These are phyloP conservation scores for Penicillium thymicola DNA, from an alignment of 2,329 filamentous ascomycete species.

Conservation along the genomic window DNA sequence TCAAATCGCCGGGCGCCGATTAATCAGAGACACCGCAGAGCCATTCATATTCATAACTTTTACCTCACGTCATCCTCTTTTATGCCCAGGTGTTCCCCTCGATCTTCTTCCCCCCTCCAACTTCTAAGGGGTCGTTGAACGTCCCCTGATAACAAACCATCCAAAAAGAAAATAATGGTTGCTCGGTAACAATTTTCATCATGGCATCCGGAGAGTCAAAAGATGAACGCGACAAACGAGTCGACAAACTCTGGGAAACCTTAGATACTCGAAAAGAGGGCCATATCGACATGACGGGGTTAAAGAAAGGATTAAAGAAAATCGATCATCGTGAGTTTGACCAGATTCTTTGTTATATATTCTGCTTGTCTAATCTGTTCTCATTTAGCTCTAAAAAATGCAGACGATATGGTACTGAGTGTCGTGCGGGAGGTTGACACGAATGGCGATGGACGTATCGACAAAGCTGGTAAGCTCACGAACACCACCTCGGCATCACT, in stretches of 20 bases:
- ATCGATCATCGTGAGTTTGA: slow-evolving; percentile 80
- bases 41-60: slow-evolving; percentile 3
- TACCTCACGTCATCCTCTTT: slow-evolving; percentile 18
- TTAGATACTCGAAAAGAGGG: slow-evolving; percentile 75
- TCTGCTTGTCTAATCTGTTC: slow-evolving; percentile 21
- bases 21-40: slow-evolving; percentile 25
- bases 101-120: slow-evolving; percentile 4
- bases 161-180: slow-evolving; percentile 40
- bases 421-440: slow-evolving; percentile 81
- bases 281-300: slow-evolving; percentile 75
- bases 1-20: slow-evolving; percentile 35
- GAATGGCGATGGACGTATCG: slow-evolving; percentile 83
- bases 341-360: slow-evolving; percentile 20
- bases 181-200: slow-evolving; percentile 50
- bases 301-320: slow-evolving; percentile 79
- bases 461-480: slow-evolving; percentile 70
- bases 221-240: slow-evolving; percentile 73
- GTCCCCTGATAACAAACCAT: neutral
- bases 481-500: slow-evolving; percentile 12
- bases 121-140: slow-evolving; percentile 5
- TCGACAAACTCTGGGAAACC: slow-evolving; percentile 78
- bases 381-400: slow-evolving; percentile 72
- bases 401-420: slow-evolving; percentile 75
- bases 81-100: slow-evolving; percentile 21
- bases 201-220: slow-evolving; percentile 70